phyloP scores from a whole-genome alignment of 257 asterid genomes.

The Scutellaria minor region DNA sequence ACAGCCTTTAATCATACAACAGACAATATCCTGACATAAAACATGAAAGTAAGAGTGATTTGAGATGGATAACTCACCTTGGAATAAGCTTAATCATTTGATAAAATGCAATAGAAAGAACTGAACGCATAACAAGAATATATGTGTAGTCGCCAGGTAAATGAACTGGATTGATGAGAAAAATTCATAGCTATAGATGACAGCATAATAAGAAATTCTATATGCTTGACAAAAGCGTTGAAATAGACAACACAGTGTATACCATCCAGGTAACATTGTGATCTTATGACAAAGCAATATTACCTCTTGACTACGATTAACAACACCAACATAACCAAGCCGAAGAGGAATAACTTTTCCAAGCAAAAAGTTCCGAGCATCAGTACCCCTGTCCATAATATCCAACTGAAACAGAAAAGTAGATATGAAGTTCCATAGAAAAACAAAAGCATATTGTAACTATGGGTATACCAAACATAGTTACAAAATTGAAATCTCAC shows the following conservation, averaged over 20 bases:
- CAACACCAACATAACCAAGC: slow-evolving; percentile 89
- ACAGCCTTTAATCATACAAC: neutral
- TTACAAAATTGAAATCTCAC: slow-evolving; percentile 42
- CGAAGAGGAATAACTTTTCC: slow-evolving; percentile 90
- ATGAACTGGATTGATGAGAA: slow-evolving; percentile 10
- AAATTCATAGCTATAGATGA: neutral
- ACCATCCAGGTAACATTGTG: neutral
- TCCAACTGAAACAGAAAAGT: slow-evolving; percentile 65
- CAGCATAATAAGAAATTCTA: neutral
- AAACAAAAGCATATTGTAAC: slow-evolving; percentile 4
- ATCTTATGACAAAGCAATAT: neutral
- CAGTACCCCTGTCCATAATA: slow-evolving; percentile 93
- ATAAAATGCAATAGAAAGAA: neutral
- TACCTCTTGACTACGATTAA: slow-evolving; percentile 94
- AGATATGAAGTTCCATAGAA: slow-evolving; percentile 16
- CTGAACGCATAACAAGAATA: neutral
- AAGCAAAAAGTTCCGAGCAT: slow-evolving; percentile 86
- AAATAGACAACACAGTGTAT: neutral
- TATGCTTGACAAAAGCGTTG: neutral
- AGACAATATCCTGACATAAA: slow-evolving; percentile 5
- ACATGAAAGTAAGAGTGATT: neutral
- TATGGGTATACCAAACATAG: slow-evolving; percentile 14
- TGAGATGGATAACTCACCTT: neutral
- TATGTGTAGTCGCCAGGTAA: slow-evolving; percentile 2
- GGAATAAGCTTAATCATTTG: slow-evolving; percentile 9